Evolutionary conservation across 345 rosid species (phyloP).

Genomic region (Trapa bicornis): DNA sequence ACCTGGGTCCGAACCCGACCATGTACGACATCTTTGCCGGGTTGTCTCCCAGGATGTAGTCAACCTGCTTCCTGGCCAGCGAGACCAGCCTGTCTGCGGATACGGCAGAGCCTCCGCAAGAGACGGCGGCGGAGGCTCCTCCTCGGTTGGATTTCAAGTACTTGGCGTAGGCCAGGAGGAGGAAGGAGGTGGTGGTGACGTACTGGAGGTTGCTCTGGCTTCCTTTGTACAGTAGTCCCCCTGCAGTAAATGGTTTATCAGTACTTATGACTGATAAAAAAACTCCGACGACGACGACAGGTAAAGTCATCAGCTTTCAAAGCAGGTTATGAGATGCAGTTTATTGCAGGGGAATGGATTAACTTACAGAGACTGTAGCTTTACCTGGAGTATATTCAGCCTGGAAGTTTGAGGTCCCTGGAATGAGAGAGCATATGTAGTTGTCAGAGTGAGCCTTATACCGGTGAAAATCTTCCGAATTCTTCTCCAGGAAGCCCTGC

Average conservation of each 20-base stretch:
- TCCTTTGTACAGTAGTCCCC: slow-evolving; percentile 57
- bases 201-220: slow-evolving; percentile 60
- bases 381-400: slow-evolving; percentile 58
- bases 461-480: slow-evolving; percentile 27
- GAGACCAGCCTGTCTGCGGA: slow-evolving; percentile 27
- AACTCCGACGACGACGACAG: no score
- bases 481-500: slow-evolving; percentile 49
- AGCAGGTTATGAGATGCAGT: background rate
- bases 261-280: no score
- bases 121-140: slow-evolving; percentile 5
- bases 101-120: slow-evolving; percentile 30
- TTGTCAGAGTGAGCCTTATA: slow-evolving; percentile 63
- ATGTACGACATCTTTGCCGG: slow-evolving; percentile 71
- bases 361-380: background rate
- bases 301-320: no score
- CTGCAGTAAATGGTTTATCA: slow-evolving; percentile 11
- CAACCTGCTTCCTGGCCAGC: slow-evolving; percentile 62
- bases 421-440: slow-evolving; percentile 54
- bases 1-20: slow-evolving; percentile 78
- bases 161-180: slow-evolving; percentile 52
- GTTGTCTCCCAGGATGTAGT: slow-evolving; percentile 77
- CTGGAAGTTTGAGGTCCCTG: slow-evolving; percentile 43
- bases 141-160: slow-evolving; percentile 36
- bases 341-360: background rate
- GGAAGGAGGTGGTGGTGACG: slow-evolving; percentile 49